These are phyloP conservation scores for Mangifera indica DNA, from an alignment of 345 rosid species.

Conservation along the genomic window DNA sequence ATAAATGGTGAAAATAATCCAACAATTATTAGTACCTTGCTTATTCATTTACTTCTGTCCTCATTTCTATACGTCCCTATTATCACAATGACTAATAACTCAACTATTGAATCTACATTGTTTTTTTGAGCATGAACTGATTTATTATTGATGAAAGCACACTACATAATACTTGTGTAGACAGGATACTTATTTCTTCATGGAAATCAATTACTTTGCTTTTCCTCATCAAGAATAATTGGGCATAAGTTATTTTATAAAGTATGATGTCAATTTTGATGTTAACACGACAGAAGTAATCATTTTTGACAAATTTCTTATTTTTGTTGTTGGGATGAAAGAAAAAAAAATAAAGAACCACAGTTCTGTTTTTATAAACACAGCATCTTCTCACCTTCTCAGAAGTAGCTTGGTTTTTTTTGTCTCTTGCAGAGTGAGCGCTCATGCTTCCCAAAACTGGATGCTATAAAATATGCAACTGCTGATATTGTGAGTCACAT, in stretches of 20 bases:
- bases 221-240: neutral
- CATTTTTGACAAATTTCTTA: neutral
- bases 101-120: neutral
- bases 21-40: neutral
- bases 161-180: neutral
- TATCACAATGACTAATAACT: neutral
- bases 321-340: neutral
- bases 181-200: neutral
- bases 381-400: slow-evolving; percentile 11
- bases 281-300: neutral
- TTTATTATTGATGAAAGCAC: neutral
- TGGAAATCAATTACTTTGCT: neutral
- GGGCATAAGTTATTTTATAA: neutral
- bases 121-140: neutral
- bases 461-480: slow-evolving; percentile 86
- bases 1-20: slow-evolving; percentile 7
- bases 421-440: slow-evolving; percentile 65
- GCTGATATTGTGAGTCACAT: slow-evolving; percentile 77
- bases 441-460: slow-evolving; percentile 76
- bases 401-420: slow-evolving; percentile 17
- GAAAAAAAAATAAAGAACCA: neutral
- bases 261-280: neutral
- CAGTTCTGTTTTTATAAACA: neutral
- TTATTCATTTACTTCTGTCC: neutral
- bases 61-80: neutral